Evolutionary conservation across 345 rosid genomes (phyloP), one percentile per base, ranked within the genome.

Genomic region (Abelmoschus esculentus): DNA sequence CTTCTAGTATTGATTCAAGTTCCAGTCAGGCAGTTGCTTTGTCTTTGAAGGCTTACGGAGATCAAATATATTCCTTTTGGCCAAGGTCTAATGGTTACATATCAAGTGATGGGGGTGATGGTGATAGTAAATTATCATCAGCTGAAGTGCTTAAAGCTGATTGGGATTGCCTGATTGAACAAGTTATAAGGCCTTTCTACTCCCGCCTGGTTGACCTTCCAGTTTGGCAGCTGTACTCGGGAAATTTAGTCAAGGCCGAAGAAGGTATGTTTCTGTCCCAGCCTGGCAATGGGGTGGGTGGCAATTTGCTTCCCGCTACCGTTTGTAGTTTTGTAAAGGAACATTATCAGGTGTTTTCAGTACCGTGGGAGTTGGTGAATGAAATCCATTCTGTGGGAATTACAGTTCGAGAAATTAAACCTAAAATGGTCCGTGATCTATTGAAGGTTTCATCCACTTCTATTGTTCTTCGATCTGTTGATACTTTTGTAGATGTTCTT

Each of bases 221-320:
- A 60, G 78, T 90, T 55, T 93, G 98, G 98, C 97, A 93, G 80
- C 83, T 93, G 63, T 90, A 89, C 79, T 87, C 97, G 0, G 98
- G 98, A 85, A 87, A 82, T 76, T 72, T 90, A 70, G 98, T 90
- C 70, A 93, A 84, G 86, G 89, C 93, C 67, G 88, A 83, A 73
- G 98, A 93, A 78, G 98, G 97, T 73, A 93, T 93, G 98, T 90
- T 93, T 84, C 86, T 93, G 74, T 85, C 97, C 71, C 97, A 85
- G 66, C 98, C 98, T 75, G 97, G 89, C 67, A 83, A 84, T 77
- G 86, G 84, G 46, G 86, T 90, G 70, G 87, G 86, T 76, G 90
- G 70, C 73, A 90, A 80, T 80, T 70, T 93, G 78, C 97, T 90
- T 76, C 96, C 98, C 1, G 83, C 90, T 69, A 87, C 97, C n/a